These are phyloP conservation scores for Acrasis kona DNA, from an alignment of 78 protist genomes.

Conservation along the genomic window DNA sequence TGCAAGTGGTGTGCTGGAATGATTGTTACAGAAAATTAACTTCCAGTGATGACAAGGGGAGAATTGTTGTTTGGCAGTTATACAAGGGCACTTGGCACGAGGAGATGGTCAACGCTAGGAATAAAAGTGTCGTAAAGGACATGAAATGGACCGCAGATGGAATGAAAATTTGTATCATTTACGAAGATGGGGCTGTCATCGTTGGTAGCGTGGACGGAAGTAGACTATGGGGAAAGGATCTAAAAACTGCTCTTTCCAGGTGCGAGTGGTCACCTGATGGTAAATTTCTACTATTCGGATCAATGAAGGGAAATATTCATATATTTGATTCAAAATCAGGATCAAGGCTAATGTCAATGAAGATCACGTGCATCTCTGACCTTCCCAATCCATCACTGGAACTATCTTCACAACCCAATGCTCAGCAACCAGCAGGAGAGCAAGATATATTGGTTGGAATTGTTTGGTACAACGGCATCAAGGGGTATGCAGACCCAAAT, in stretches of 20 bases:
- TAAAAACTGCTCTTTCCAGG: neutral
- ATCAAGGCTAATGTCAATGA: too few species aligned
- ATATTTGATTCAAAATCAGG: constrained; percentile 30
- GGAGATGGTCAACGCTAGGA: constrained; percentile 78
- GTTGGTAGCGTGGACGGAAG: constrained; percentile 68
- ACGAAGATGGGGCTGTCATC: constrained; percentile 67
- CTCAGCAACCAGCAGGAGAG: too few species aligned
- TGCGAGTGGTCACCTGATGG: constrained; percentile 73
- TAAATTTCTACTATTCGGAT: constrained; percentile 19
- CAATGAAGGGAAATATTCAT: constrained; percentile 22
- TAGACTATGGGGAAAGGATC: constrained; percentile 62
- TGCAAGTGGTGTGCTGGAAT: constrained; percentile 61
- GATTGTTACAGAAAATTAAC: constrained; percentile 51
- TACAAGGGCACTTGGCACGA: constrained; percentile 68
- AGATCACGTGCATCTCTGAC: too few species aligned
- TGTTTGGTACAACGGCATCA: too few species aligned
- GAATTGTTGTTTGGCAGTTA: constrained; percentile 54
- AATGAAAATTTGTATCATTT: constrained; percentile 59
- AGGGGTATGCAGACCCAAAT: neutral
- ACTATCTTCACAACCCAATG: too few species aligned
- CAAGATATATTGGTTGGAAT: too few species aligned
- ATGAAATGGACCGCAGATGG: constrained; percentile 65
- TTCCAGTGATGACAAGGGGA: constrained; percentile 51
- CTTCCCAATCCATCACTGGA: too few species aligned
- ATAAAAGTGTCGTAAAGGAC: constrained; percentile 42